Percentiles rank a stretch among this genome's conserved stretches.
Conservation (phyloP, 768 basidiomycete genomes). For the Boletus rex-veris region DNA sequence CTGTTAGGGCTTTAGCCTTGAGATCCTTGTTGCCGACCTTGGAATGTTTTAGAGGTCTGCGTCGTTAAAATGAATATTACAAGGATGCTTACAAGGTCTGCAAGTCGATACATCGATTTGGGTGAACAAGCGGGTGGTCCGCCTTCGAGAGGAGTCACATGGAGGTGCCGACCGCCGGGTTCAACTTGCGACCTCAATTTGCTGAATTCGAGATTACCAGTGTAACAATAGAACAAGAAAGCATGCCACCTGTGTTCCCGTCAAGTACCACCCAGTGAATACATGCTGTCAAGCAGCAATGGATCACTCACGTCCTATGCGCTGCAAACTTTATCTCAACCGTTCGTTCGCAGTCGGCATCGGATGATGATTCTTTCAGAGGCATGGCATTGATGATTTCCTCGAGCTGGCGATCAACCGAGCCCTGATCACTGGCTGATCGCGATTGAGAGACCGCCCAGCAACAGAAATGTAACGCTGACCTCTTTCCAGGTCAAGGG, state of each 20-base stretch:
- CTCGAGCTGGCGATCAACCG: not conserved
- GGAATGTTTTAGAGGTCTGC: not conserved
- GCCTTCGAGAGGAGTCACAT: not conserved
- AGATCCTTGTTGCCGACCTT: slow-evolving; percentile 19
- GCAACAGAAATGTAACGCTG: not conserved
- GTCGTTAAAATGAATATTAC: not conserved
- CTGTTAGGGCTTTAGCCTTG: slow-evolving; percentile 14
- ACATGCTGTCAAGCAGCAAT: too few relatives aligned
- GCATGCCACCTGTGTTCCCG: slow-evolving; percentile 17
- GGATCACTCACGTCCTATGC: slow-evolving; percentile 15
- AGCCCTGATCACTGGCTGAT: slow-evolving; percentile 4
- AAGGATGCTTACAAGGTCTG: slow-evolving; percentile 25
- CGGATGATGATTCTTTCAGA: not conserved
- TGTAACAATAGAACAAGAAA: slow-evolving; percentile 28
- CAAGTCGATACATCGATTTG: slow-evolving; percentile 37
- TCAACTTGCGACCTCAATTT: slow-evolving; percentile 16
- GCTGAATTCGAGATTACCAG: slow-evolving; percentile 16
- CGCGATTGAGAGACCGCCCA: slow-evolving; percentile 5
- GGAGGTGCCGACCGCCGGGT: not conserved
- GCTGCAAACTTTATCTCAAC: slow-evolving; percentile 13
- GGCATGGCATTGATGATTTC: slow-evolving; percentile 3
- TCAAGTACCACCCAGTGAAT: not conserved
- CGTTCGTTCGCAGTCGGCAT: not conserved
- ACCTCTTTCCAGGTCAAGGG: slow-evolving; percentile 11
- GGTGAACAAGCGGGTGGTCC: slow-evolving; percentile 27